Evolutionary conservation across 2,329 filamentous ascomycete genomes (phyloP), one percentile per base, ranked within the genome.

Genomic region (Penicillium digitatum): DNA sequence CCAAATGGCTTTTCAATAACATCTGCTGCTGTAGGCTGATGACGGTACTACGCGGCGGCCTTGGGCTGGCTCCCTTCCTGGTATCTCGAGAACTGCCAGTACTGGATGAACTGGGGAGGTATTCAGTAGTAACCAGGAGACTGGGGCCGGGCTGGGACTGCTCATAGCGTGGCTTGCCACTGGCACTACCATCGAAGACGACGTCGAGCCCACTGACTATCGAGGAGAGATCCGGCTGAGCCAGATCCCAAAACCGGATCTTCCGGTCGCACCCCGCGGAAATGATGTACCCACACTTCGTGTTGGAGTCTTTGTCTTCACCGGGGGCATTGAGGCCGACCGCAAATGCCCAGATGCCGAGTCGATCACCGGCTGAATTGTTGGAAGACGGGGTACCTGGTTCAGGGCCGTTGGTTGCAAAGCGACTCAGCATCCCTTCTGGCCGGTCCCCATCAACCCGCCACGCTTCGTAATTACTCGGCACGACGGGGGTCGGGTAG

Each of bases 211-310:
- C 93, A 69, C 89, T 95, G 60, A 95, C 87, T 14, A 96, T 82
- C 53, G 82, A 80, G 38, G 90, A 96, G 56, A 85, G 83, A 67
- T 96, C 90, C 10, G 90, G 81, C 10, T 86, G 86, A 10, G 84
- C 80, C 14, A 94, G 80, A 68, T 99, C 93, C 94, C 94, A 99
- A 74, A 95, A 97, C 10, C 94, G 85, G 18, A 99, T 82, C 72
- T 89, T 94, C 74, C 88, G 90, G 72, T 97, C 94, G 11, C 89
- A 89, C 0, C 93, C 93, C 18, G 87, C 92, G 0, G 90, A 94
- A 35, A 99, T 77, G 44, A 96, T 83, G 69, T 94, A 96, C 0
- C 89, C 87, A 65, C 90, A 86, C 54, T 88, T 87, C 4, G 87
- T 82, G 44, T 67, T 71, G 43, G 71, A 71, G 43, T 73, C 70